Evolutionary conservation across 179 eudicot species (phyloP), one percentile per base, ranked within the genome.

Genomic region (Heliamphora pulchella): DNA sequence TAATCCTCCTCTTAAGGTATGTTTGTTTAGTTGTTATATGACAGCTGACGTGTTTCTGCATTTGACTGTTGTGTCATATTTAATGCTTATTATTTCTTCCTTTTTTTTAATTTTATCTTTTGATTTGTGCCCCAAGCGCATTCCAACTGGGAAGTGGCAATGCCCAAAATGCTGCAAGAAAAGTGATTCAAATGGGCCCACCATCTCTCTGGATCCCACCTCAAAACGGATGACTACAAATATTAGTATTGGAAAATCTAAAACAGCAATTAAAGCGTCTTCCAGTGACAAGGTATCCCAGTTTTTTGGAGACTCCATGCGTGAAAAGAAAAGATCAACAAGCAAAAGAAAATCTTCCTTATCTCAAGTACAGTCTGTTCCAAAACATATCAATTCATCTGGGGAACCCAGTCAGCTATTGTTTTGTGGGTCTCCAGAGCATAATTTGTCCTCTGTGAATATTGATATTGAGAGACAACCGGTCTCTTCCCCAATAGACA

Each of bases 1-100:
- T 79, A 89, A 91, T 76, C 98, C 98, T 72, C 97, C 98, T 13
- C 91, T 94, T 72, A 84, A 94, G 98, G 98, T 93, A 85, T 74
- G 78, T 63, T 39, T 70, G 17, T 53, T 43, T 50, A 74, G 59
- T 17, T 50, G 20, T 55, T 7, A 70, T 41, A 11, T 14, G 48
- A 17, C 8, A 11, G 70, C 2, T 58, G 17, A 70, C 54, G 17
- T 77, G 65, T 59, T 65, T 43, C 22, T 73, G 31, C 46, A n/a
- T 67, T 48, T 53, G 15, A 46, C 59, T 58, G 15, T 7, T 58
- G 54, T 58, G 17, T 50, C 7, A 39, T 39, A 65, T 41, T n/a
- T 62, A 71, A 62, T 71, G 55, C 39, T 77, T 46, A 69, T 54
- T 67, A 8, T 65, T 61, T 72, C 63, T 57, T 62, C 51, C 39